Conservation (phyloP, 1,139 yeast species). For the Lodderomyces orthopsilosis region DNA sequence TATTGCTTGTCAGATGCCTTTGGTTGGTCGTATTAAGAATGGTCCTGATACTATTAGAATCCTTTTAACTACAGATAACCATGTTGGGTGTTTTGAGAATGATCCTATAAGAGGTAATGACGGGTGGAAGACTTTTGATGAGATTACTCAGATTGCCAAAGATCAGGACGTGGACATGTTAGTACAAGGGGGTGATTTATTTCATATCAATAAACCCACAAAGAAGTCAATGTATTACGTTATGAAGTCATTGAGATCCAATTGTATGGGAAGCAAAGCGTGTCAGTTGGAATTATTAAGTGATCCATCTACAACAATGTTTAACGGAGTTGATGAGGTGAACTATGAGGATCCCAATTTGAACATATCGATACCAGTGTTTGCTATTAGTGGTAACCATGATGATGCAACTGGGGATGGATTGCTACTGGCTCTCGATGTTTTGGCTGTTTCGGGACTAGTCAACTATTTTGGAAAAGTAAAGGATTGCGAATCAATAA, state of each 20-base stretch:
- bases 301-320: constrained; percentile 66
- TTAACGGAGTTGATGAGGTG: constrained; percentile 61
- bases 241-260: constrained; percentile 63
- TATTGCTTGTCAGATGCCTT: constrained; percentile 30
- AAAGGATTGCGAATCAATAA: constrained; percentile 69
- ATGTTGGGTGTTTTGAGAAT: constrained; percentile 87
- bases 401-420: constrained; percentile 95
- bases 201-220: constrained; percentile 86
- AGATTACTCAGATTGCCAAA: constrained; percentile 72
- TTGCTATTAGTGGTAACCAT: constrained; percentile 94
- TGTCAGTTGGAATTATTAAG: constrained; percentile 82
- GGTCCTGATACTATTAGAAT: constrained; percentile 70
- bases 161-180: constrained; percentile 82
- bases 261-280: constrained; percentile 85
- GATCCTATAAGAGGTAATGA: constrained; percentile 93
- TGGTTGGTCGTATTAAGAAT: constrained; percentile 31
- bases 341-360: constrained; percentile 90
- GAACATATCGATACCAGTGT: constrained; percentile 87
- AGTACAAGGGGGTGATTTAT: constrained; percentile 88
- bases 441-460: constrained; percentile 77
- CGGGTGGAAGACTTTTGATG: constrained; percentile 83
- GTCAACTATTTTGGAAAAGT: constrained; percentile 90
- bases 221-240: constrained; percentile 86
- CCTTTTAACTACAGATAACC: constrained; percentile 90
- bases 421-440: constrained; percentile 82